Conservation (phyloP, 495 filamentous ascomycete species). For the Penicillium paxilli region DNA sequence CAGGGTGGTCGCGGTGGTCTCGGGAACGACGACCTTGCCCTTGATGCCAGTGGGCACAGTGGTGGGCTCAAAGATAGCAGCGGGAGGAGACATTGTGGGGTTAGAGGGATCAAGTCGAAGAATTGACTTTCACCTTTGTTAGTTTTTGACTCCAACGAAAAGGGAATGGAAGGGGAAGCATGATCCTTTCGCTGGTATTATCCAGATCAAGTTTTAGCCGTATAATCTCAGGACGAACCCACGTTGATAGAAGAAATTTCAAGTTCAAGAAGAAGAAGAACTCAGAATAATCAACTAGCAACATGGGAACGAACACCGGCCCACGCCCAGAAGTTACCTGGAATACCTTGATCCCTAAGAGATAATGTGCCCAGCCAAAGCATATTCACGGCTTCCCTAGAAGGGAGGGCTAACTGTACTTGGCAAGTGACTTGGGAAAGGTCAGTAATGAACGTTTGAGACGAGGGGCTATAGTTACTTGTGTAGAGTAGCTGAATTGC, state of each 20-base stretch:
- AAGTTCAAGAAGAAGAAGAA: slow-evolving; percentile 3
- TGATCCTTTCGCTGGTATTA: slow-evolving; percentile 99
- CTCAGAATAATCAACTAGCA: slow-evolving; percentile 1
- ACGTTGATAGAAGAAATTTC: slow-evolving; percentile 16
- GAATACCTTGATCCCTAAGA: slow-evolving; percentile 60
- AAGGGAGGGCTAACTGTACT: slow-evolving; percentile 27
- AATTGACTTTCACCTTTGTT: slow-evolving; percentile 33
- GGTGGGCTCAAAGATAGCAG: slow-evolving; percentile 52
- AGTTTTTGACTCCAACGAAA: slow-evolving; percentile 38
- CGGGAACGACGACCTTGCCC: slow-evolving; percentile 44
- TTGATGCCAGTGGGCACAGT: slow-evolving; percentile 46
- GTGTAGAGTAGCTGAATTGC: background rate
- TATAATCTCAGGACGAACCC: slow-evolving; percentile 87
- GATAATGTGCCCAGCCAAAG: slow-evolving; percentile 41
- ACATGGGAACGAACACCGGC: slow-evolving; percentile 63
- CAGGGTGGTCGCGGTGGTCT: slow-evolving; percentile 35
- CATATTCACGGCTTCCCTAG: slow-evolving; percentile 43
- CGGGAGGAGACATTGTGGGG: slow-evolving; percentile 75
- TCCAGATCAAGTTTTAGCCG: slow-evolving; percentile 98
- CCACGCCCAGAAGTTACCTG: slow-evolving; percentile 61
- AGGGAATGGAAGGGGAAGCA: slow-evolving; percentile 53
- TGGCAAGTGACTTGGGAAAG: slow-evolving; percentile 8
- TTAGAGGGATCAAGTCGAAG: slow-evolving; percentile 35
- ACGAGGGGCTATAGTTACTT: slow-evolving; percentile 21
- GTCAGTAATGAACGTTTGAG: slow-evolving; percentile 14